phyloP scores from a whole-genome alignment of 192 early-diverging fungal genomes.

The Coemansia sp. region DNA sequence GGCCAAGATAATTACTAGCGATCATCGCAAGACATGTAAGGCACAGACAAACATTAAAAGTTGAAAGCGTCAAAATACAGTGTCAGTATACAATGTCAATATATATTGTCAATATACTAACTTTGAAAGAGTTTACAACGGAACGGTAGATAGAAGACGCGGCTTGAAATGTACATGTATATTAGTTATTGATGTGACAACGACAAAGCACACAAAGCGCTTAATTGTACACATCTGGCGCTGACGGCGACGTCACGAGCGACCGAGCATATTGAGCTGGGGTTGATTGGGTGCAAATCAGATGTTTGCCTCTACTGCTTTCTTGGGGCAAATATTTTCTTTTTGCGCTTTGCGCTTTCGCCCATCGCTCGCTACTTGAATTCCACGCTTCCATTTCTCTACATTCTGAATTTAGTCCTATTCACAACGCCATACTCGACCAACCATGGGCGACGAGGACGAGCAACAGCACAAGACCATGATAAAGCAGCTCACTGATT shows the following conservation, averaged over 20 bases:
- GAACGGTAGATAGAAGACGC: too few relatives aligned
- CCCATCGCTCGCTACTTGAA: neutral
- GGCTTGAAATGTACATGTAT: too few relatives aligned
- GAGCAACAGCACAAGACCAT: slow-evolving; percentile 57
- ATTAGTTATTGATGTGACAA: too few relatives aligned
- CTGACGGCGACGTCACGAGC: neutral
- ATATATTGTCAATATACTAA: too few relatives aligned
- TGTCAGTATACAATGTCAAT: too few relatives aligned
- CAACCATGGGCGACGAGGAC: slow-evolving; percentile 36
- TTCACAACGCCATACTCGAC: neutral
- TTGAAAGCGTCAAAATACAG: too few relatives aligned
- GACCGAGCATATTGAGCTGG: neutral
- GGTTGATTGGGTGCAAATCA: neutral
- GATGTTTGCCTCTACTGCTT: neutral
- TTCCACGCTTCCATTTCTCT: neutral
- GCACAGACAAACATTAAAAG: neutral
- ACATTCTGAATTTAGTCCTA: neutral
- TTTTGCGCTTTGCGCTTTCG: neutral
- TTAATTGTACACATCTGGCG: neutral
- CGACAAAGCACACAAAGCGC: too few relatives aligned
- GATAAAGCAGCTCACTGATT: slow-evolving; percentile 60
- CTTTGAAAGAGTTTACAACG: too few relatives aligned
- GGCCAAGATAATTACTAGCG: neutral
- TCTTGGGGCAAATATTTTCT: neutral
- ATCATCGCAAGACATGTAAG: neutral